Conservation (phyloP, 257 asterid species). For the Solanum chilense region DNA sequence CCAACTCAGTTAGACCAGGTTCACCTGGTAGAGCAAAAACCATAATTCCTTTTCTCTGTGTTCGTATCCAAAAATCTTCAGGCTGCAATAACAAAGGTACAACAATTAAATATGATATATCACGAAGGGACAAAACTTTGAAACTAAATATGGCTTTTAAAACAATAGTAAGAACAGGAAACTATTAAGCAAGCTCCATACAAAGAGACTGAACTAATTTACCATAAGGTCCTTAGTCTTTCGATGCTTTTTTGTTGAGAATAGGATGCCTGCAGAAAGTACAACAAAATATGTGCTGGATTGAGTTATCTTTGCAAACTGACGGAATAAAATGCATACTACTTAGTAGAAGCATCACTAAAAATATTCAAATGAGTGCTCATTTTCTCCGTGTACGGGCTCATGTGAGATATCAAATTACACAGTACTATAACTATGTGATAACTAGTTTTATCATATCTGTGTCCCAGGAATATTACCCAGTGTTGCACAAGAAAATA, state of each 20-base stretch:
- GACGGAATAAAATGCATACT: neutral
- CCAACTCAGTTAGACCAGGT: constrained; percentile 85
- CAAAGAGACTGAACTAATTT: constrained; percentile 14
- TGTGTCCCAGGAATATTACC: neutral
- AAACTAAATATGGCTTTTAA: neutral
- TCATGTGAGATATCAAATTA: neutral
- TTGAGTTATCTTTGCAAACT: neutral
- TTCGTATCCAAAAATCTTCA: constrained; percentile 90
- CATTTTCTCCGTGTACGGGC: neutral
- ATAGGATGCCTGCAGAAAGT: constrained; percentile 56
- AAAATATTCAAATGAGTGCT: neutral
- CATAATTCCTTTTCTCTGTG: constrained; percentile 73
- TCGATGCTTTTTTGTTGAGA: constrained; percentile 82
- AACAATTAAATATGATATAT: neutral
- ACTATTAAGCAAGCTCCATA: neutral
- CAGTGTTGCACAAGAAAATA: neutral
- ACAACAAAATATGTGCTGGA: constrained; percentile 2
- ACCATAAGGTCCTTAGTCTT: constrained; percentile 93
- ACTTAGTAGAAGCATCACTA: neutral
- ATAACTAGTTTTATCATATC: neutral
- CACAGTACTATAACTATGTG: neutral
- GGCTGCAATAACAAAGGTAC: constrained; percentile 41
- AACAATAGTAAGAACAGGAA: neutral
- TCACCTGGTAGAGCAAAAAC: constrained; percentile 96
- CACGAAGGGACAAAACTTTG: neutral